phyloP scores from a whole-genome alignment of 2,329 filamentous ascomycete species.

The Emergomyces africanus region DNA sequence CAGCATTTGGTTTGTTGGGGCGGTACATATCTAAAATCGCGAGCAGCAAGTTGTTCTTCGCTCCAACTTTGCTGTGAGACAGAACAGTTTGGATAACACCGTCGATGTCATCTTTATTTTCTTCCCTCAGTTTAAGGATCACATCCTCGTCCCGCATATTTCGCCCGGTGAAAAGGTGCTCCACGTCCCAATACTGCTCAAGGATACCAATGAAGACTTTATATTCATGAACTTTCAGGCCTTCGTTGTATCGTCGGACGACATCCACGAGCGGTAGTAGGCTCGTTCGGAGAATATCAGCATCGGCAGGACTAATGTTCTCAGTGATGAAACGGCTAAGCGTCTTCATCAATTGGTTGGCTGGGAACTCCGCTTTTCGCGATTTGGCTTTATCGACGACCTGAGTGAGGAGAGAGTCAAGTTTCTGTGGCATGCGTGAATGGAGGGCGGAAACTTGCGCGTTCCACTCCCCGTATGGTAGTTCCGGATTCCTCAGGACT shows the following conservation, averaged over 20 bases:
- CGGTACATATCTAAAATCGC: conserved; percentile 90
- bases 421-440: conserved; percentile 89
- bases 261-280: conserved; percentile 66
- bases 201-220: conserved; percentile 68
- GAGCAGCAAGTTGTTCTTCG: conserved; percentile 88
- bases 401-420: conserved; percentile 69
- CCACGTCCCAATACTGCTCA: conserved; percentile 67
- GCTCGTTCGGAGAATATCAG: conserved; percentile 56
- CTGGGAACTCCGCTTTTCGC: conserved; percentile 77
- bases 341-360: conserved; percentile 72
- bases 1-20: conserved; percentile 82
- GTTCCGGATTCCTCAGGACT: conserved; percentile 75
- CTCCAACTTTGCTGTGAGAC: conserved; percentile 80
- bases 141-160: conserved; percentile 85
- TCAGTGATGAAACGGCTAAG: conserved; percentile 84
- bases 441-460: conserved; percentile 95
- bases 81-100: conserved; percentile 81
- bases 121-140: conserved; percentile 82
- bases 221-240: conserved; percentile 83
- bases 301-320: conserved; percentile 60
- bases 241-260: conserved; percentile 68
- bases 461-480: conserved; percentile 94
- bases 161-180: conserved; percentile 75
- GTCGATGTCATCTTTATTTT: conserved; percentile 83
- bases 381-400: conserved; percentile 72